Conservation (phyloP, 345 rosid genomes). For the Psidium guajava region DNA sequence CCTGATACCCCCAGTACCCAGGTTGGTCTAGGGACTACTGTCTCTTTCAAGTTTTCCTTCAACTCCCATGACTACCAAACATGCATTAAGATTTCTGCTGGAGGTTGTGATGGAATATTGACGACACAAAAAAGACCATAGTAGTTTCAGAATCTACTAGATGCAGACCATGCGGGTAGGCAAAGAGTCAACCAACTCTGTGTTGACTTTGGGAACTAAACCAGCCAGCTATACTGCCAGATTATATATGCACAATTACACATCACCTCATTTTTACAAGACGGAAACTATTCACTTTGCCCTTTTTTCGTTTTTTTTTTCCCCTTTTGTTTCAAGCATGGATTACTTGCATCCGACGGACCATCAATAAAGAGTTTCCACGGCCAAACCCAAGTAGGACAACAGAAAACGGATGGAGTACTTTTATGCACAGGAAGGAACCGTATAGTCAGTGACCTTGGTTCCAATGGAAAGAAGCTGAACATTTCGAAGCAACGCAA, state of each 20-base stretch:
- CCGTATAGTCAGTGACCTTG: neutral
- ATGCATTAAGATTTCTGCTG: neutral
- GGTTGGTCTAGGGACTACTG: neutral
- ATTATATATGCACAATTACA: neutral
- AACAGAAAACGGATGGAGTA: neutral
- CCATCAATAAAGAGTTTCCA: neutral
- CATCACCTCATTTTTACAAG: neutral
- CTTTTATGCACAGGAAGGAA: neutral
- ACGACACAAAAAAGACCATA: neutral
- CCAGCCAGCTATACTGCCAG: neutral
- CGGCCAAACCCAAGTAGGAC: neutral
- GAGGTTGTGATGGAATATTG: neutral
- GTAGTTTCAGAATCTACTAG: neutral
- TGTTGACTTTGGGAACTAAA: neutral
- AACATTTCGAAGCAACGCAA: neutral
- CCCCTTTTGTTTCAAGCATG: neutral
- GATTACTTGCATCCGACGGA: neutral
- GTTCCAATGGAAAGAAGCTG: neutral
- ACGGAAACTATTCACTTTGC: neutral
- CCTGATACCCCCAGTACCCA: neutral
- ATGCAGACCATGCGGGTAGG: neutral
- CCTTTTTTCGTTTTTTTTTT: neutral
- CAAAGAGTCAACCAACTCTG: neutral
- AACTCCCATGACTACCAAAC: neutral
- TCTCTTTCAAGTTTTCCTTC: neutral